A percentile compares a stretch with the other conserved stretches of the same genome.
Evolutionary conservation across 257 asterid genomes (phyloP).

Genomic region (Solanum medicagineum): DNA sequence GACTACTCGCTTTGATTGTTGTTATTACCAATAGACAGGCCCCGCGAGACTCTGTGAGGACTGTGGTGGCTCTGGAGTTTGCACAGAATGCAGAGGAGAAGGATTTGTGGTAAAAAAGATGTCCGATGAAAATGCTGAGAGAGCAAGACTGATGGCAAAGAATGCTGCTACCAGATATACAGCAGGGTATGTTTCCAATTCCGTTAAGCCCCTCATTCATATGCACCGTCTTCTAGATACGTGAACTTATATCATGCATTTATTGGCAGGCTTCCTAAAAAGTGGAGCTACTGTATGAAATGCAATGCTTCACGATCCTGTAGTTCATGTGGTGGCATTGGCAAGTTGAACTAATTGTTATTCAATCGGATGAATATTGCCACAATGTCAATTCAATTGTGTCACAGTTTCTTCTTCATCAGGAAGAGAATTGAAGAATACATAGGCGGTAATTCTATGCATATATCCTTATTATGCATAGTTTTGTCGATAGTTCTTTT

Average conservation of each 20-base stretch:
- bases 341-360: conserved; percentile 31
- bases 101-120: conserved; percentile 70
- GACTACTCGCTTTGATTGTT: neutral
- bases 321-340: conserved; percentile 62
- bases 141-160: conserved; percentile 58
- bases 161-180: conserved; percentile 84
- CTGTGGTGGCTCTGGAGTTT: conserved; percentile 75
- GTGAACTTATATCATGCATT: neutral
- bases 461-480: neutral
- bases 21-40: neutral
- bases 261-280: conserved; percentile 67
- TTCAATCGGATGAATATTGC: neutral
- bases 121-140: conserved; percentile 59
- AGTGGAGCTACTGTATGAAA: conserved; percentile 95
- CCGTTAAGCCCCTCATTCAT: neutral
- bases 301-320: conserved; percentile 83
- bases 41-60: conserved; percentile 43
- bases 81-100: conserved; percentile 86
- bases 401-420: neutral
- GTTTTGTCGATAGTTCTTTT: neutral
- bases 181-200: conserved; percentile 50
- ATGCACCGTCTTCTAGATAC: neutral
- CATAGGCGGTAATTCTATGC: neutral
- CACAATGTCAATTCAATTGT: neutral
- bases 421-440: neutral